A percentile compares a stretch with the other conserved stretches of the same genome.
phyloP scores from a whole-genome alignment of 2,329 filamentous ascomycete genomes.

The Xylariomycetidae sp. region DNA sequence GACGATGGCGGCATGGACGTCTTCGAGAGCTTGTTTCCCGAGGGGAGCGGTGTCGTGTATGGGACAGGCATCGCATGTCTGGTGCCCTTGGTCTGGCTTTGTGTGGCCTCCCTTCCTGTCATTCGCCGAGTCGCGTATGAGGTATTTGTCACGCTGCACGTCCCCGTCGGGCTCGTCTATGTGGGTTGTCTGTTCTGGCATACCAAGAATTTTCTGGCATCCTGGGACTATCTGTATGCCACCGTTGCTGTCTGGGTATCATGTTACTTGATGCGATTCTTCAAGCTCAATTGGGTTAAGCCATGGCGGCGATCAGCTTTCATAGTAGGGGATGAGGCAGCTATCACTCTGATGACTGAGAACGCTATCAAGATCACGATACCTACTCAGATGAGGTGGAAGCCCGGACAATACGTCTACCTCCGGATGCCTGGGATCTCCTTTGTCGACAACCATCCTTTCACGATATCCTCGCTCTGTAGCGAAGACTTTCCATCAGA shows the following conservation, averaged over 20 bases:
- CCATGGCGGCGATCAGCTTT: conserved; percentile 76
- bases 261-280: conserved; percentile 70
- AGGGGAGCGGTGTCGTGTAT: conserved; percentile 66
- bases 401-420: conserved; percentile 91
- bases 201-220: conserved; percentile 84
- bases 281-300: conserved; percentile 86
- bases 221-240: conserved; percentile 83
- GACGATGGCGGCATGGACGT: conserved; percentile 68
- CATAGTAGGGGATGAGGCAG: conserved; percentile 85
- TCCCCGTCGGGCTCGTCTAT: conserved; percentile 76
- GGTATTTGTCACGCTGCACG: conserved; percentile 75
- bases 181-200: conserved; percentile 92
- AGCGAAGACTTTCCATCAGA: conserved; percentile 90
- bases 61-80: conserved; percentile 81
- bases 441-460: conserved; percentile 87
- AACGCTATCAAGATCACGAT: conserved; percentile 96
- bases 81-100: conserved; percentile 77
- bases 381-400: conserved; percentile 88
- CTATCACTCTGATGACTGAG: conserved; percentile 83
- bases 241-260: conserved; percentile 73
- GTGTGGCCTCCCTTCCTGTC: conserved; percentile 75
- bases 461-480: conserved; percentile 89
- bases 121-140: conserved; percentile 79
- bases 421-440: conserved; percentile 91
- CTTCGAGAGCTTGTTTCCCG: conserved; percentile 66